Evolutionary conservation across 192 early-diverging fungal species (phyloP), one percentile per base, ranked within the genome.

Genomic region (Helicostylum pulchrum): DNA sequence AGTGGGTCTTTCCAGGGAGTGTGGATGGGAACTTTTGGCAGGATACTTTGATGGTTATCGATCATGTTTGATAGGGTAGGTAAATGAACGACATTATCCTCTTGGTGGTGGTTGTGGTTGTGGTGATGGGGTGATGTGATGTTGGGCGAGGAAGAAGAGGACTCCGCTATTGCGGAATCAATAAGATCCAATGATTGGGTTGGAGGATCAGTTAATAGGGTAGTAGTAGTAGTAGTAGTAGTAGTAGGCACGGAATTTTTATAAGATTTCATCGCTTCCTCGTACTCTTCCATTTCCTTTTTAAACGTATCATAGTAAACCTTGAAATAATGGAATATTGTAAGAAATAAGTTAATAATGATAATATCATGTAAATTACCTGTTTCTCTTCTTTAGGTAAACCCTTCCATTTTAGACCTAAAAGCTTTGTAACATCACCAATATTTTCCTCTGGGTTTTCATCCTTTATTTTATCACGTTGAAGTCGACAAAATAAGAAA

Each of bases 391-490:
- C 73, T 30, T 67, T 57, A 3, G 46, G 20, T 31, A 78, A 57
- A 52, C 62, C 55, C 30, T 78, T 75, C 77, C 77, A 78, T 69
- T 73, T 71, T 44, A 68, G 59, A 58, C 77, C 68, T n/a, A 78
- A 53, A 19, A 78, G 53, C 47, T 61, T 66, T 12, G 73, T 78
- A 19, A 78, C 63, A 31, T 75, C 73, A 46, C 70, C 66, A 31
- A 69, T 61, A n/a, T 66, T 71, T 60, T 75, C 70, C 11, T 68
- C 64, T 19, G 61, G 69, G 42, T 78, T 50, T 21, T 75, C 67
- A 51, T 72, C 77, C 57, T 74, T 78, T 9, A 75, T 75, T 56
- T 74, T 71, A 49, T 78, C 77, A 11, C 77, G 66, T 62, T 78
- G 62, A 34, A 68, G 36, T 14, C 74, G 65, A 58, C 73, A 75